Evolutionary conservation across 257 asterid genomes (phyloP).

Genomic region (Penstemon eatonii): DNA sequence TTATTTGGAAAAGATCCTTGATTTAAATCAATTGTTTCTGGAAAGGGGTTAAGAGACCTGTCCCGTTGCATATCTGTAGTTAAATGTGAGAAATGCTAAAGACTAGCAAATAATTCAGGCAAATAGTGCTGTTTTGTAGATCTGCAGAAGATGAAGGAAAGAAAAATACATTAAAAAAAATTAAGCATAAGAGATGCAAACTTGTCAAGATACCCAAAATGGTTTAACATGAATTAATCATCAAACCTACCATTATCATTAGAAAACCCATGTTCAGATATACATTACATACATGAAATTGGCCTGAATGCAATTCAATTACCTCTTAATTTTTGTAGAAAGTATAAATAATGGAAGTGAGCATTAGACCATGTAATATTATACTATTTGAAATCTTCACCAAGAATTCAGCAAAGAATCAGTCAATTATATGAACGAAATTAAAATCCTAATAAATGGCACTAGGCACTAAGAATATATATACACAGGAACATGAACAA

Average conservation of each 20-base stretch:
- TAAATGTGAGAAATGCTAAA: slow-evolving; percentile 11
- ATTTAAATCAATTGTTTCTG: slow-evolving; percentile 74
- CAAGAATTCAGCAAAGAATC: slow-evolving; percentile 16
- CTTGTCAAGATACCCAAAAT: neutral
- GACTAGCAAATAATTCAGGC: slow-evolving; percentile 16
- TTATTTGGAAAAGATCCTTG: slow-evolving; percentile 62
- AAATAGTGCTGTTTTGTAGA: slow-evolving; percentile 11
- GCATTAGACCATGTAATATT: neutral
- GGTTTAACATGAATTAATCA: neutral
- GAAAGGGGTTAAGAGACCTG: slow-evolving; percentile 67
- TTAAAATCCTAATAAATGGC: neutral
- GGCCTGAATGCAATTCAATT: neutral
- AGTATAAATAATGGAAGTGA: neutral
- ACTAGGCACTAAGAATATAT: no score
- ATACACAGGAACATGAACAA: slow-evolving; percentile 2
- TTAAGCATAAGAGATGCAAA: slow-evolving; percentile 12
- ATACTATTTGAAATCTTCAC: slow-evolving; percentile 1
- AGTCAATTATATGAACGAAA: neutral
- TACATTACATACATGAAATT: neutral
- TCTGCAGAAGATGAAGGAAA: slow-evolving; percentile 25
- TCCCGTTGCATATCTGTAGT: slow-evolving; percentile 61
- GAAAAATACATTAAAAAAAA: neutral
- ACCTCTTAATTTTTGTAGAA: neutral
- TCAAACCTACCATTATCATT: neutral
- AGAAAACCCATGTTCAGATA: neutral